phyloP scores from a whole-genome alignment of 139 green algal genomes.

The Picochlorum sp. region DNA sequence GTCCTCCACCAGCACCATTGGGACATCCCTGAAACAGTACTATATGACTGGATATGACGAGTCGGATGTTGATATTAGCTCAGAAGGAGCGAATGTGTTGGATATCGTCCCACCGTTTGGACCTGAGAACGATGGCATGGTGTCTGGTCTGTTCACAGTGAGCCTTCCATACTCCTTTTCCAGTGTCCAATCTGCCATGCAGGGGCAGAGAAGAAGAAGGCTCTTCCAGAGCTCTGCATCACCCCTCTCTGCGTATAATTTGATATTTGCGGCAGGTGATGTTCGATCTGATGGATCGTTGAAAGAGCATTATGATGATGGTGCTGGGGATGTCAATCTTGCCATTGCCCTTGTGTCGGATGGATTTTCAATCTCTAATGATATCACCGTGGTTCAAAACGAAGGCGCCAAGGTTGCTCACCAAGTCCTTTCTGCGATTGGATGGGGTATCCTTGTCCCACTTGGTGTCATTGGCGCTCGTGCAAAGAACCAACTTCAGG shows the following conservation, averaged over 20 bases:
- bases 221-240: not conserved
- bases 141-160: not conserved
- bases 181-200: not conserved
- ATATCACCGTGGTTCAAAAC: not conserved
- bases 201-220: no score
- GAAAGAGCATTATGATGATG: not conserved
- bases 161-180: not conserved
- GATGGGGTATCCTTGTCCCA: slow-evolving; percentile 5
- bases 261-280: not conserved
- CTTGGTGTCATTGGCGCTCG: not conserved
- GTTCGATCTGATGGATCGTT: not conserved
- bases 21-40: not conserved
- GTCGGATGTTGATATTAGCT: not conserved
- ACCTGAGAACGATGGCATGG: not conserved
- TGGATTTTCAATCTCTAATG: not conserved
- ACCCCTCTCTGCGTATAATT: not conserved
- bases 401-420: slow-evolving; percentile 1
- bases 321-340: not conserved
- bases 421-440: not conserved
- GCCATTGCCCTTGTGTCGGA: not conserved
- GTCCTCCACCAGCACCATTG: not conserved
- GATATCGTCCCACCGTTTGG: not conserved
- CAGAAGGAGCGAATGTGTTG: not conserved
- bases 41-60: not conserved
- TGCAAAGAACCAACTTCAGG: not conserved